Evolutionary conservation across 2,329 filamentous ascomycete genomes (phyloP).

Genomic region (Fusarium tupiense): DNA sequence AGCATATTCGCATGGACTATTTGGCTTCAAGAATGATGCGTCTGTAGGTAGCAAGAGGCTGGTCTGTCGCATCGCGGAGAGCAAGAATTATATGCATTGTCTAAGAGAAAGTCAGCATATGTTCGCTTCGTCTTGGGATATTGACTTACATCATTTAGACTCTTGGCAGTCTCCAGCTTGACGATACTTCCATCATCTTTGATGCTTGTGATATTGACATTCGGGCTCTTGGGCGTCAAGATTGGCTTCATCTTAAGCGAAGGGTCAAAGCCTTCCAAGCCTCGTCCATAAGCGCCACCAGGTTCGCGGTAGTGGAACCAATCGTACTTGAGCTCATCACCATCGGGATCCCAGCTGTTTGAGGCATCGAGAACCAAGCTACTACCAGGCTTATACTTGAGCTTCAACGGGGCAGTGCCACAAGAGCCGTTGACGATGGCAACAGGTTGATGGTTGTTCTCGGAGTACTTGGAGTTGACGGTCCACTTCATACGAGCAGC

Average conservation of each 20-base stretch:
- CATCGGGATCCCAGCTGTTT: conserved; percentile 3
- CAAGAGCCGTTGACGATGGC: neutral
- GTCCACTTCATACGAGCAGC: conserved; percentile 22
- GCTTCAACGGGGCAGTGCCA: neutral
- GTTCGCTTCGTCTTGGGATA: accelerated
- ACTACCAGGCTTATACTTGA: neutral
- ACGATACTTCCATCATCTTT: neutral
- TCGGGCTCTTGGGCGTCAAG: neutral
- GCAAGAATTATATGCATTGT: conserved; percentile 14
- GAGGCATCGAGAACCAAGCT: neutral
- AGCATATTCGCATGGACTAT: neutral
- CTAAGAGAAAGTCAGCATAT: neutral
- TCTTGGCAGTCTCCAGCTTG: neutral
- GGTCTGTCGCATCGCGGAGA: neutral
- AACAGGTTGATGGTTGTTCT: conserved; percentile 2
- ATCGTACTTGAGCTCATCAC: neutral
- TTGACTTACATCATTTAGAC: neutral
- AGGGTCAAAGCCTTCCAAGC: conserved; percentile 1
- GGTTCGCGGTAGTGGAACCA: conserved; percentile 13
- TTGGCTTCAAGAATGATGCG: neutral
- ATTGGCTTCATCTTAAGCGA: neutral
- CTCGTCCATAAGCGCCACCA: neutral
- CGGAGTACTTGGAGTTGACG: neutral
- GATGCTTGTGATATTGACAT: conserved; percentile 5
- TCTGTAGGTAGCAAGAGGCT: neutral